Conservation (phyloP, 345 rosid genomes). For the Gossypium stocksii region DNA sequence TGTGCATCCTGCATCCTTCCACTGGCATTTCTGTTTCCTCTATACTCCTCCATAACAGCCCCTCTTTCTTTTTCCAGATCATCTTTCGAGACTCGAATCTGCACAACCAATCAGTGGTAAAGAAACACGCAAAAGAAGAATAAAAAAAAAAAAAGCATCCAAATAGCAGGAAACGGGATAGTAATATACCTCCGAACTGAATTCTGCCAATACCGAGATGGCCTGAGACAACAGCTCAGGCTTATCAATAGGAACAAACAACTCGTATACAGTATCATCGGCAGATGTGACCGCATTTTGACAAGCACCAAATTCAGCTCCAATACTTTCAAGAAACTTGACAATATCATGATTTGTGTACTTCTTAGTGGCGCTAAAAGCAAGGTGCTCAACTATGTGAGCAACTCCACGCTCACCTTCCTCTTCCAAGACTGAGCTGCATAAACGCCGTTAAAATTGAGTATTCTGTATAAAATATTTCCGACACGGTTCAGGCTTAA, state of each 20-base stretch:
- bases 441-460: conserved; percentile 26
- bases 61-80: conserved; percentile 95
- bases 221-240: conserved; percentile 74
- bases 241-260: conserved; percentile 89
- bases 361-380: conserved; percentile 80
- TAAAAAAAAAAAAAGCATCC: not conserved
- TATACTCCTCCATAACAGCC: conserved; percentile 88
- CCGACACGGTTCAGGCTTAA: not conserved
- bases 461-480: not conserved
- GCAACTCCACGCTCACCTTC: conserved; percentile 95
- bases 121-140: not conserved
- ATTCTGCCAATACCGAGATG: conserved; percentile 82
- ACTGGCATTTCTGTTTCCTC: conserved; percentile 81
- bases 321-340: conserved; percentile 85
- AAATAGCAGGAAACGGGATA: not conserved
- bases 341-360: conserved; percentile 88
- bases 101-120: conserved; percentile 4
- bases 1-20: conserved; percentile 95
- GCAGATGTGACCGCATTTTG: conserved; percentile 91
- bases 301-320: conserved; percentile 95
- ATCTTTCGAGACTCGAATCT: conserved; percentile 80
- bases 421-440: conserved; percentile 98
- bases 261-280: conserved; percentile 84
- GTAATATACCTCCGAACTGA: conserved; percentile 70
- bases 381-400: conserved; percentile 92